phyloP scores from a whole-genome alignment of 139 green algal species.

The Desmodesmus armatus region DNA sequence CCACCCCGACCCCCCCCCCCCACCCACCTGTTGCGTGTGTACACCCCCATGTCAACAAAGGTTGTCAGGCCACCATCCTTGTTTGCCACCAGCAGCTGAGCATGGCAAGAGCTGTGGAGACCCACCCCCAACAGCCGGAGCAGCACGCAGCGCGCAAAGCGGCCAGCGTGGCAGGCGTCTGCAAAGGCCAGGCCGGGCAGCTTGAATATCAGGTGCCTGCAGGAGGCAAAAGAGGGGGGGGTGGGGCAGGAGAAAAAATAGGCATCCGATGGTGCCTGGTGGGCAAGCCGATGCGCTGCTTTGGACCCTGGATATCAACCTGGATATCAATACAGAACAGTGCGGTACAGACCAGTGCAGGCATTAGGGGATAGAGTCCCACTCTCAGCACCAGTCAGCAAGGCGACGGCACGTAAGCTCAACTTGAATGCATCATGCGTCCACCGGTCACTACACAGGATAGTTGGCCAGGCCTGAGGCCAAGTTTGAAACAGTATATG shows the following conservation, averaged over 20 bases:
- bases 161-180: slow-evolving; percentile 23
- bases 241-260: no score
- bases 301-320: no score
- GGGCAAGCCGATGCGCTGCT: no score
- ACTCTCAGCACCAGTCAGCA: not conserved
- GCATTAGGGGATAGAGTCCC: no score
- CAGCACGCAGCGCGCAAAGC: slow-evolving; percentile 30
- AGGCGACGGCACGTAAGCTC: not conserved
- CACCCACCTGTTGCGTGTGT: slow-evolving; percentile 76
- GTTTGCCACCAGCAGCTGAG: slow-evolving; percentile 14
- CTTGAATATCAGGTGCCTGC: slow-evolving; percentile 76
- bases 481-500: not conserved
- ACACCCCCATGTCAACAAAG: slow-evolving; percentile 79
- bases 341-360: no score
- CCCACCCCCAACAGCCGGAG: not conserved
- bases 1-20: not conserved
- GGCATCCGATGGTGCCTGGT: no score
- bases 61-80: slow-evolving; percentile 17
- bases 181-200: slow-evolving; percentile 70
- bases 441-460: not conserved
- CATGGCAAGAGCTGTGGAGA: not conserved
- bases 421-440: not conserved
- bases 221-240: no score
- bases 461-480: not conserved
- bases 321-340: no score